Evolutionary conservation across 805 yeast genomes (phyloP), one percentile per base, ranked within the genome.

Genomic region (Maudiozyma turicensis): DNA sequence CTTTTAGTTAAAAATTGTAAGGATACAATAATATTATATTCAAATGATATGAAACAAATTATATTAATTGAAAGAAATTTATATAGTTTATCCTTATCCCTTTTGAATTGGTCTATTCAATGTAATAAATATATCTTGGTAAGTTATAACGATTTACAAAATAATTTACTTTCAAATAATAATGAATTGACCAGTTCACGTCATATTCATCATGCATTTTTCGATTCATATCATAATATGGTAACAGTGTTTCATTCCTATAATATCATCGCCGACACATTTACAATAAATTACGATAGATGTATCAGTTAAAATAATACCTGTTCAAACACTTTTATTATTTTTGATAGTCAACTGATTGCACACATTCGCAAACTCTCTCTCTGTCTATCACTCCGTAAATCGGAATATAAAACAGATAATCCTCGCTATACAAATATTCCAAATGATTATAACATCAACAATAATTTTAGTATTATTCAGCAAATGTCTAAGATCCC

Each of bases 11-110:
- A 40, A 32, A 47, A 31, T 13, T 26, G 45, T 11, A 41, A 39
- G 26, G 10, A 10, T 11, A 44, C 44, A 9, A 29, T 33, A 11
- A 40, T 33, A 11, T 35, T 50, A 6, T 9, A 39, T 15, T 43
- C 49, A 6, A 31, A 43, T 9, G 44, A 43, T 26, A 13, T 34
- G 11, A 35, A 37, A 11, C 37, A 13, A 14, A 7, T 50, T n/a
- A 8, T 50, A 8, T 11, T 45, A 8, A 33, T 50, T 6, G 50
- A 48, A 31, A 47, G 43, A 43, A 44, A 45, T 30, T 26, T 47
- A 15, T 50, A 50, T 31, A 43, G 46, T 29, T 11, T 47, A 26
- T 44, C 48, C 11, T 13, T 50, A 9, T 32, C 49, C 2, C 30
- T 49, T 3, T 40, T 43, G 15, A 26, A 35, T 26, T 35, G n/a